A percentile compares a stretch with the other conserved stretches of the same genome.
Evolutionary conservation across 768 basidiomycete species (phyloP).

Genomic region (Hebeloma cylindrosporum): DNA sequence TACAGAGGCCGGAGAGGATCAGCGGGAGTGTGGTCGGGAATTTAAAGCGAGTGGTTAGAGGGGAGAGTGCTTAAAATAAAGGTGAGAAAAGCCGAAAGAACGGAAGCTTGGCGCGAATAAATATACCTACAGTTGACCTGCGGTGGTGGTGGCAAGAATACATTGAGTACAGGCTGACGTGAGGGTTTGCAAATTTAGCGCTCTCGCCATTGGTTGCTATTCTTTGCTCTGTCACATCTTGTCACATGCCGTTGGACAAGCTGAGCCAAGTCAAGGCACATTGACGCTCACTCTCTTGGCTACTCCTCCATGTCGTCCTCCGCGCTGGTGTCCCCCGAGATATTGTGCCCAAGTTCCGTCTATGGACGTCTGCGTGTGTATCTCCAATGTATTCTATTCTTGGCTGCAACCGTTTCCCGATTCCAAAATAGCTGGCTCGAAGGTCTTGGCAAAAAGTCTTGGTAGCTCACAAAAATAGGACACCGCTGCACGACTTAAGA

Average conservation of each 20-base stretch:
- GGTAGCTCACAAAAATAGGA: conserved; percentile 47
- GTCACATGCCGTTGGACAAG: conserved; percentile 17
- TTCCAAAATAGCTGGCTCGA: conserved; percentile 41
- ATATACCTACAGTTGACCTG: conserved; percentile 11
- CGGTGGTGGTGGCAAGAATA: conserved; percentile 2
- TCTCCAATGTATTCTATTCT: conserved; percentile 23
- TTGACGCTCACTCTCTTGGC: no score
- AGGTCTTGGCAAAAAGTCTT: conserved; percentile 50
- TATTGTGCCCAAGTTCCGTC: no score
- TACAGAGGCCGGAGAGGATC: conserved; percentile 1
- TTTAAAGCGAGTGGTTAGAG: background rate
- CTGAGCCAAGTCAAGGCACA: conserved; percentile 13
- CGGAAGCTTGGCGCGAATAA: conserved; percentile 21
- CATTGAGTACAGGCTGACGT: conserved; percentile 6
- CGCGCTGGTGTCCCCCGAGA: no score
- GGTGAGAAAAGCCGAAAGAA: conserved; percentile 21
- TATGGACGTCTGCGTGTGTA: background rate
- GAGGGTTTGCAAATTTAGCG: conserved; percentile 23
- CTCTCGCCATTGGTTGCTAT: conserved; percentile 24
- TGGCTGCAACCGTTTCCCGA: conserved; percentile 33
- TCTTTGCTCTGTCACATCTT: conserved; percentile 23
- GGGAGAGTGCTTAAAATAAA: conserved; percentile 10
- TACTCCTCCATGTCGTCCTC: no score
- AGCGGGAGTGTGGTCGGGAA: background rate
- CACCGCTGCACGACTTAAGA: conserved; percentile 44